phyloP scores from a whole-genome alignment of 2,329 filamentous ascomycete species.

The Phialophora chinensis region DNA sequence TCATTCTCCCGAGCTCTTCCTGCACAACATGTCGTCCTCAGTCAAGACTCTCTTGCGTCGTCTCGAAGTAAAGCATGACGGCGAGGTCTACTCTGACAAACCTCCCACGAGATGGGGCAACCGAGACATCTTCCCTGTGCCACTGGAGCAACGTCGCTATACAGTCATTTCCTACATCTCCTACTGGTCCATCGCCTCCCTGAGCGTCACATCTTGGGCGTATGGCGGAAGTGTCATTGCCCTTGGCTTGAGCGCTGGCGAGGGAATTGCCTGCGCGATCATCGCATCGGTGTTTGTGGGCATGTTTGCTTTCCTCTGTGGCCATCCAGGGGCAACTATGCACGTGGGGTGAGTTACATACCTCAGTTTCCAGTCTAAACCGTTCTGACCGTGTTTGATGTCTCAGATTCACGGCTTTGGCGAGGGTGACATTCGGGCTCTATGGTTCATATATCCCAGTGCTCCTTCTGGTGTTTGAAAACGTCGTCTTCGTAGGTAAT shows the following conservation, averaged over 20 bases:
- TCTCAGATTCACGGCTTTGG: conserved; percentile 13
- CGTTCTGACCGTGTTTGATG: neutral
- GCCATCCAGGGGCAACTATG: conserved; percentile 18
- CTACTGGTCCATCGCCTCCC: conserved; percentile 8
- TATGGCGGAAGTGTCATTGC: conserved; percentile 13
- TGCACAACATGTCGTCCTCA: conserved; percentile 2
- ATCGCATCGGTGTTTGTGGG: conserved; percentile 6
- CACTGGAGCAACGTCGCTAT: conserved; percentile 7
- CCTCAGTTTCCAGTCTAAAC: neutral
- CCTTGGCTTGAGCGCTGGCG: conserved; percentile 15
- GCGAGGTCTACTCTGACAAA: conserved; percentile 8
- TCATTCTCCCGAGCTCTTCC: neutral
- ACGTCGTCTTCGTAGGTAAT: conserved; percentile 19
- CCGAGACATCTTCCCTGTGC: conserved; percentile 9
- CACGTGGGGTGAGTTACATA: conserved; percentile 10
- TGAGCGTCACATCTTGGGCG: conserved; percentile 5
- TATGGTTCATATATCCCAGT: conserved; percentile 15
- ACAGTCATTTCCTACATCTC: conserved; percentile 5
- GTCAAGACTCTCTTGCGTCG: neutral
- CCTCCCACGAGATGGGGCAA: conserved; percentile 13
- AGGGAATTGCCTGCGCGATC: conserved; percentile 5
- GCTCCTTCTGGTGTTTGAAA: conserved; percentile 16
- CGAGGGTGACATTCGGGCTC: conserved; percentile 22
- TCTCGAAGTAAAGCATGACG: conserved; percentile 12
- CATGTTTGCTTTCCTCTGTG: conserved; percentile 15